Conservation (phyloP, 2,329 filamentous ascomycete genomes). For the Fusarium solani-melongenae region DNA sequence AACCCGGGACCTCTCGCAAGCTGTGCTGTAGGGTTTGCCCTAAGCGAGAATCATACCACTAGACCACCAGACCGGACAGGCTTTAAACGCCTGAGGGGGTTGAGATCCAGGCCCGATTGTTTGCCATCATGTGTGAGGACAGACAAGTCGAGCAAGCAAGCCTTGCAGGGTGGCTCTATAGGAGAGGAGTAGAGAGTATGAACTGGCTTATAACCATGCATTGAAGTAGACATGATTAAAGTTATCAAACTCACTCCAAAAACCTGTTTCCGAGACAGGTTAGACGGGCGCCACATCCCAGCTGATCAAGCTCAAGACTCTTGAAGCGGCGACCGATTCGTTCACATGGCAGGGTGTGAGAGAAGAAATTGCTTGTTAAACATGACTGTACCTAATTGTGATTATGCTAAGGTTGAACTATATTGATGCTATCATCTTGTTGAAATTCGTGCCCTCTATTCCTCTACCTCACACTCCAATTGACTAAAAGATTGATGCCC, state of each 20-base stretch:
- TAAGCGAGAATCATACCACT: slow-evolving; percentile 1
- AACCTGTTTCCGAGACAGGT: background rate
- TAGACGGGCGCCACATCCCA: background rate
- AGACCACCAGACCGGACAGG: background rate
- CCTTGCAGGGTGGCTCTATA: background rate
- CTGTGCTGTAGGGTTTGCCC: slow-evolving; percentile 4
- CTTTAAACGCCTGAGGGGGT: background rate
- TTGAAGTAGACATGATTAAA: background rate
- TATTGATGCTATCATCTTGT: background rate
- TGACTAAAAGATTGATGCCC: background rate
- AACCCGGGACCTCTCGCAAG: slow-evolving; percentile 60
- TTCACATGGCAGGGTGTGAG: background rate
- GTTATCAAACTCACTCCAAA: background rate
- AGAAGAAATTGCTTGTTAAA: background rate
- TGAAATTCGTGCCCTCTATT: background rate
- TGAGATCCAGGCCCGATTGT: background rate
- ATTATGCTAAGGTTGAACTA: background rate
- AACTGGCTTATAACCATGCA: background rate
- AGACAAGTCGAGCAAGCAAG: background rate
- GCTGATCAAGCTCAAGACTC: background rate
- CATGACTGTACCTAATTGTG: background rate
- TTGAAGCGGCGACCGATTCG: background rate
- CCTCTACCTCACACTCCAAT: background rate
- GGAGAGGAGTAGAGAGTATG: background rate
- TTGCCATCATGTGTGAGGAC: background rate